phyloP scores from a whole-genome alignment of 177 flowering plant species.

The Telopea speciosissima region DNA sequence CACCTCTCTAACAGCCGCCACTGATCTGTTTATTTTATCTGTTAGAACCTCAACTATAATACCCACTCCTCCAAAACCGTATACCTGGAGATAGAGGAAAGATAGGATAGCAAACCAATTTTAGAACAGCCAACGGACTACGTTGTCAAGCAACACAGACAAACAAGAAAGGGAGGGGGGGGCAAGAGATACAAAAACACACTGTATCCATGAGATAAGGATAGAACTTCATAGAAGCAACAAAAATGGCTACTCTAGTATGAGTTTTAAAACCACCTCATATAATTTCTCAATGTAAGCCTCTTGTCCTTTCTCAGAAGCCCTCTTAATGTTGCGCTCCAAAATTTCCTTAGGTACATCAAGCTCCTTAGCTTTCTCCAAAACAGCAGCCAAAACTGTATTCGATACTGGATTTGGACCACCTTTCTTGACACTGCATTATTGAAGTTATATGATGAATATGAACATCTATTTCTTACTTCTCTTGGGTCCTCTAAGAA shows the following conservation, averaged over 20 bases:
- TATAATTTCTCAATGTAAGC: slow-evolving; percentile 87
- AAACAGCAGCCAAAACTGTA: slow-evolving; percentile 57
- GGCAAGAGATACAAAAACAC: neutral
- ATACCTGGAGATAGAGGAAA: slow-evolving; percentile 46
- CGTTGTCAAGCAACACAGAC: neutral
- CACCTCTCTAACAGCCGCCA: slow-evolving; percentile 74
- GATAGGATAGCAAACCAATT: neutral
- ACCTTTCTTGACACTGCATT: slow-evolving; percentile 74
- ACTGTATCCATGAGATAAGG: neutral
- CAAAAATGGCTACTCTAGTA: slow-evolving; percentile 7
- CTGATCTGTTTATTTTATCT: slow-evolving; percentile 85
- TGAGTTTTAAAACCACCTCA: slow-evolving; percentile 45
- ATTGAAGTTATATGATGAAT: slow-evolving; percentile 5
- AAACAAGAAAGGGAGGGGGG: neutral
- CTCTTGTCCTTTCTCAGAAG: slow-evolving; percentile 95
- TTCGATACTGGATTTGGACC: slow-evolving; percentile 83
- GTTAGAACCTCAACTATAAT: slow-evolving; percentile 85
- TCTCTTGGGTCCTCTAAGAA: neutral
- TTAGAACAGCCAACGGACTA: neutral
- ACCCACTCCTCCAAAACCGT: slow-evolving; percentile 92
- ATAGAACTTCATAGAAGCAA: neutral
- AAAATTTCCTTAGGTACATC: slow-evolving; percentile 91
- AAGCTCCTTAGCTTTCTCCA: slow-evolving; percentile 92
- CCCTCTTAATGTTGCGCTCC: slow-evolving; percentile 91
- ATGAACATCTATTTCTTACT: neutral